phyloP scores from a whole-genome alignment of 129 eudicot genomes.

The Tagetes erecta region DNA sequence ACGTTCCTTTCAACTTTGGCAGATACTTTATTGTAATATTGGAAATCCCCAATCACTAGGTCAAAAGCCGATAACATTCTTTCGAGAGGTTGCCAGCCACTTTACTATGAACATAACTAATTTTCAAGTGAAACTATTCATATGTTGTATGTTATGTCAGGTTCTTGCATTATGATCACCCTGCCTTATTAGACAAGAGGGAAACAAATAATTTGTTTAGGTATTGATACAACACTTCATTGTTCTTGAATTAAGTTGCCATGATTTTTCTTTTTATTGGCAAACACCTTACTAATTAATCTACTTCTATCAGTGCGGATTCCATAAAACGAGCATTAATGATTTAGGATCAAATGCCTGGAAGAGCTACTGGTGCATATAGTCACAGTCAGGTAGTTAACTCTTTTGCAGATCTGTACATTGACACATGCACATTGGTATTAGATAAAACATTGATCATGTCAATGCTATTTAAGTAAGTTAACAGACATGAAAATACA shows the following conservation, averaged over 20 bases:
- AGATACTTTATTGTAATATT: slow-evolving; percentile 90
- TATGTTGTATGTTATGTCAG: slow-evolving; percentile 37
- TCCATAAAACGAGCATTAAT: slow-evolving; percentile 70
- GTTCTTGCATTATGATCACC: slow-evolving; percentile 97
- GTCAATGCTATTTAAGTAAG: neutral
- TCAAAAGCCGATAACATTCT: slow-evolving; percentile 93
- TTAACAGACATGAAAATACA: neutral
- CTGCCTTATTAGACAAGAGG: slow-evolving; percentile 69
- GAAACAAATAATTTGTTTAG: slow-evolving; percentile 83
- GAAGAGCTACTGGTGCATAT: slow-evolving; percentile 94
- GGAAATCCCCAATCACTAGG: slow-evolving; percentile 98
- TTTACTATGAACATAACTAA: neutral
- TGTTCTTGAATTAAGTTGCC: neutral
- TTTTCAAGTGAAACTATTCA: slow-evolving; percentile 9
- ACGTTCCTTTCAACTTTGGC: slow-evolving; percentile 21
- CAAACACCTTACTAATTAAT: slow-evolving; percentile 11
- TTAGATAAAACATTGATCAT: too few relatives aligned
- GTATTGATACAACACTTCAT: slow-evolving; percentile 29
- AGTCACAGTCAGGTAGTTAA: slow-evolving; percentile 88
- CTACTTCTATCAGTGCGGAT: slow-evolving; percentile 57
- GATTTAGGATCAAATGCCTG: slow-evolving; percentile 92
- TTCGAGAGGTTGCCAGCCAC: slow-evolving; percentile 63
- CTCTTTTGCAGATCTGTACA: neutral
- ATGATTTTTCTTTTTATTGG: neutral
- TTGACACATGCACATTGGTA: neutral